A percentile compares a stretch with the other conserved stretches of the same genome.
phyloP scores from a whole-genome alignment of 306 rosid species.

The Lathyrus oleraceus region DNA sequence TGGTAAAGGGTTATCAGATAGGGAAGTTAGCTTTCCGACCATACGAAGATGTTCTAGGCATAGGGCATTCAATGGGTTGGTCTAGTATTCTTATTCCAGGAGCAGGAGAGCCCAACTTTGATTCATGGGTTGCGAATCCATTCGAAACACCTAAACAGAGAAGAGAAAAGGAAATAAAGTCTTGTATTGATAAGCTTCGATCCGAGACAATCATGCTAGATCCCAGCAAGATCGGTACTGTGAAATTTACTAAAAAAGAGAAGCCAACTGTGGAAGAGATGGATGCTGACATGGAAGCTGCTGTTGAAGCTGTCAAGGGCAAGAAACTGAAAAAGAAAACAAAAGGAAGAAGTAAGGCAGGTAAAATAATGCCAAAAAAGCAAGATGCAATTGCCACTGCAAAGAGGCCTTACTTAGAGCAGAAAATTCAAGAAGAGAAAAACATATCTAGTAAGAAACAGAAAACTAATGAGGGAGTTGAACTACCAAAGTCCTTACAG shows the following conservation, averaged over 20 bases:
- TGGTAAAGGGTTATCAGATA: conserved; percentile 84
- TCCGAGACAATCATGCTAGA: conserved; percentile 78
- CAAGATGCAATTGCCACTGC: conserved; percentile 57
- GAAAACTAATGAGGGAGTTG: conserved; percentile 48
- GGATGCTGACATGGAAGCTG: conserved; percentile 71
- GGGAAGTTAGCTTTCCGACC: conserved; percentile 69
- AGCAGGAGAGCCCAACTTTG: conserved; percentile 91
- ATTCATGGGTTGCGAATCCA: conserved; percentile 85
- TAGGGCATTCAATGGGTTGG: conserved; percentile 95
- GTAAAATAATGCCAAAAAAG: conserved; percentile 61
- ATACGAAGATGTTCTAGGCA: conserved; percentile 83
- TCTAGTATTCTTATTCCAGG: conserved; percentile 93
- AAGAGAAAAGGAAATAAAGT: conserved; percentile 76
- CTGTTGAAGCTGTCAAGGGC: conserved; percentile 63
- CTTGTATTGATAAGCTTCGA: conserved; percentile 78
- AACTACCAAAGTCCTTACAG: conserved; percentile 67
- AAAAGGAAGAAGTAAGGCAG: conserved; percentile 82
- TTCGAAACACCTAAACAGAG: conserved; percentile 83
- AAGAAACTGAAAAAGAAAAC: conserved; percentile 69
- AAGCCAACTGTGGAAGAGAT: conserved; percentile 50
- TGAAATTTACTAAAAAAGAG: conserved; percentile 48
- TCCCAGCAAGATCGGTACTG: conserved; percentile 74
- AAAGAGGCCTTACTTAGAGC: conserved; percentile 76
- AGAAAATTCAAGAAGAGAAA: conserved; percentile 58
- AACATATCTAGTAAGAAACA: conserved; percentile 56